Evolutionary conservation across 208 protist genomes (phyloP).

Genomic region (Vickermania ingenoplastis): DNA sequence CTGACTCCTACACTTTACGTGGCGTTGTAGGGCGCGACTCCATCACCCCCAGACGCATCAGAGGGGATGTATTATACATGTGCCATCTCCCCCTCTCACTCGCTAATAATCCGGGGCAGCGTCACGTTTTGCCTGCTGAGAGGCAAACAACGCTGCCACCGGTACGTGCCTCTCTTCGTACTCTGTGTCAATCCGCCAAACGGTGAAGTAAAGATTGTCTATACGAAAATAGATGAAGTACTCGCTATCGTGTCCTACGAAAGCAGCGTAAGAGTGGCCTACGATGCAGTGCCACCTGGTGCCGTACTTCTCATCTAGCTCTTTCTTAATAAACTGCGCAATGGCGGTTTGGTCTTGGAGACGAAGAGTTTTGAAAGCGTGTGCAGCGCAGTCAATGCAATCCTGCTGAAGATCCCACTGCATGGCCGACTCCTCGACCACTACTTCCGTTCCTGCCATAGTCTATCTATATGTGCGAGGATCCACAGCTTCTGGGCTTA

Average conservation of each 20-base stretch:
- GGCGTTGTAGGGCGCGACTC: too few relatives aligned
- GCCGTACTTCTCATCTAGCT: conserved; percentile 97
- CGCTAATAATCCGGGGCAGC: conserved; percentile 8
- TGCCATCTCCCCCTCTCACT: too few relatives aligned
- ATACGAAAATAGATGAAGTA: conserved; percentile 99
- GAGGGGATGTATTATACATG: too few relatives aligned
- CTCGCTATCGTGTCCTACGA: conserved; percentile 98
- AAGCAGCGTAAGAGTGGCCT: conserved; percentile 99
- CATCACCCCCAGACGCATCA: too few relatives aligned
- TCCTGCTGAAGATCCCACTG: conserved; percentile 75
- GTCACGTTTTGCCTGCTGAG: conserved; percentile 9
- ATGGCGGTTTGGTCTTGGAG: conserved; percentile 96
- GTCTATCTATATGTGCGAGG: too few relatives aligned
- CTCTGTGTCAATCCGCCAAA: conserved; percentile 87
- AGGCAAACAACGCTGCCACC: conserved; percentile 8
- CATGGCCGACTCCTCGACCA: conserved; percentile 78
- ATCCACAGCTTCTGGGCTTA: too few relatives aligned
- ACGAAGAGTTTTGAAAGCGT: conserved; percentile 45
- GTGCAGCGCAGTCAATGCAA: conserved; percentile 74
- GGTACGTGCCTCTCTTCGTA: conserved; percentile 25
- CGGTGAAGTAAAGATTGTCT: conserved; percentile 95
- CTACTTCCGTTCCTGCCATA: conserved; percentile 54
- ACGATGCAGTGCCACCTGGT: conserved; percentile 99
- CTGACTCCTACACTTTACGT: too few relatives aligned
- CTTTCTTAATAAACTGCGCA: conserved; percentile 99